Evolutionary conservation across 225 moss, liverwort and hornwort genomes (phyloP), one percentile per base, ranked within the genome.

Genomic region (Straminergon stramineum): DNA sequence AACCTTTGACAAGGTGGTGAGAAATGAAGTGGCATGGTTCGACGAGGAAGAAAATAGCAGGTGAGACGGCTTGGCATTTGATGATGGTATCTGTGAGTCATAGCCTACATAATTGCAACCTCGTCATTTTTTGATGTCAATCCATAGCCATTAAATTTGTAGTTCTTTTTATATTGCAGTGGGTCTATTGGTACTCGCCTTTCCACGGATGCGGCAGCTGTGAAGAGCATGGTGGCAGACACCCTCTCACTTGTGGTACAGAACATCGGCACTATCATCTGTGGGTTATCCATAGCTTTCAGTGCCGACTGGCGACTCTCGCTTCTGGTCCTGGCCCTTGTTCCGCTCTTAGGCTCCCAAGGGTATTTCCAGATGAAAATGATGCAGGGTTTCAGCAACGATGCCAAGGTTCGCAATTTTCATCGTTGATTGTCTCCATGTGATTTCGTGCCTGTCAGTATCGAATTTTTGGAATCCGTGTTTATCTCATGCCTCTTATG

Each of bases 21-120:
- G 92, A 71, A 96, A 96, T 90, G 99, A 99, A 92, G 95, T 99
- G 77, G 92, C 93, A 70, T 99, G 96, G 96, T 99, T 99, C 87
- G 99, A 99, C 61, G 92, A 95, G 60, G 93, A 96, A 60, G 92
- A 93, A 5, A 95, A 97, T 71, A 86, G 95, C 75, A 97, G 99
- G 99, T 97, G 71, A n/a, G 91, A 77, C 77, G 45, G 53, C 83
- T 94, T 76, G 41, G 67, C 64, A 64, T 67, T 87, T 85, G 64
- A 35, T 75, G 61, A 51, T 77, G 27, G 8, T 17, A 67, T 28
- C 61, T 87, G 81, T 32, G 56, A 83, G 66, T 87, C 32, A 58
- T 61, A 78, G 26, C 60, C 28, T 73, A 35, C 27, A 43, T 5
- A 20, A 41, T 79, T 80, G 78, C 55, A 68, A 75, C 21, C 30